Base-by-base conservation (phyloP, 208 protist genomes). In the Willaertia magna region DNA sequence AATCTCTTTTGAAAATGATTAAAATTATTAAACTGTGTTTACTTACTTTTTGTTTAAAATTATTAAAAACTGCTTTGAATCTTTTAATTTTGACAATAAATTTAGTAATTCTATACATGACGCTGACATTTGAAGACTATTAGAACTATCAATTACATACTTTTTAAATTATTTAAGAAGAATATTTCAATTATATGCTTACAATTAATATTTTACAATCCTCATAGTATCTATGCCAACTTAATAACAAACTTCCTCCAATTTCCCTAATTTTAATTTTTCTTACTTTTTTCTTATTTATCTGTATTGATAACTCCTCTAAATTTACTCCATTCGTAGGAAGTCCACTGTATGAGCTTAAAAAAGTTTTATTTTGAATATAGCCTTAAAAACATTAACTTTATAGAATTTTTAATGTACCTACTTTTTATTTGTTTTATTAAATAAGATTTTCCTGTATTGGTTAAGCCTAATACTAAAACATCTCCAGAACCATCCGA, bases 371-470 rank as follows among this genome's bases (percentile, higher is more conserved):
- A 51, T 40, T 40, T 48, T 79, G 11, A 11, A 79, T 18, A 79
- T 40, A 48, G n/a, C 42, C 42, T 79, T 79, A 7, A 34, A 9
- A 26, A 7, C 4, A 26, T n/a, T 34, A 4, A 39, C 55, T 16
- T 49, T 12, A 16, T 16, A 49, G 4, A 16, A 49, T 49, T 49
- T 16, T 49, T 49, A 49, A 49, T 78, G n/a, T 7, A 42, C 74
- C 42, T 78, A 78, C 74, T 78, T 26, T 78, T 78, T n/a, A 81
- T 34, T 81, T 81, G 76, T 51, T 81, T 81, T 4, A 81, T 51
- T 6, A 81, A 43, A 49, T 40, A 81, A 40, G n/a, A 40, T 42
- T 81, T 81, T 40, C 76, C 76, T 11, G n/a, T 81, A 4, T n/a
- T 42, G 16, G 48, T 40, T 14, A 81, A 51, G 7, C 76, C 76